phyloP scores from a whole-genome alignment of 2,329 filamentous ascomycete genomes.

The Exophiala xenobiotica region DNA sequence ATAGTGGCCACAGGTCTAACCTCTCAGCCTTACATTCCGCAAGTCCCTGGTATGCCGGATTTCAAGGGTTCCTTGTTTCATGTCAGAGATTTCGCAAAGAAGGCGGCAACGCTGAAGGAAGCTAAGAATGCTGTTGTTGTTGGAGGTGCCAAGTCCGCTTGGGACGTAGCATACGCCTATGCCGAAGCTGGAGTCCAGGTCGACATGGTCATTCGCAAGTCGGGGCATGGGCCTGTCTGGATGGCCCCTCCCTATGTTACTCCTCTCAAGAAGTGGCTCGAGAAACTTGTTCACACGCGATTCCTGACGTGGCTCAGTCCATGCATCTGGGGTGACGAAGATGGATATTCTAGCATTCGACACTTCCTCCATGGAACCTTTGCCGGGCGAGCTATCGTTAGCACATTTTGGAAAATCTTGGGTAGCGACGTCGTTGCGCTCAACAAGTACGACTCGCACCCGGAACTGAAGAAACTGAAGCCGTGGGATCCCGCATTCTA shows the following conservation, averaged over 20 bases:
- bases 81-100: slow-evolving; percentile 51
- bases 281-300: slow-evolving; percentile 66
- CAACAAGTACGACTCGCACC: slow-evolving; percentile 47
- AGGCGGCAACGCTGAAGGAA: slow-evolving; percentile 37
- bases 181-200: slow-evolving; percentile 55
- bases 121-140: slow-evolving; percentile 53
- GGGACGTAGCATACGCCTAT: slow-evolving; percentile 61
- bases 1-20: slow-evolving; percentile 63
- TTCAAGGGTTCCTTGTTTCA: slow-evolving; percentile 61
- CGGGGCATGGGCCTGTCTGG: slow-evolving; percentile 60
- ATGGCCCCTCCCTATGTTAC: slow-evolving; percentile 63
- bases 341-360: slow-evolving; percentile 42
- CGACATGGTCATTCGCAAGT: slow-evolving; percentile 58
- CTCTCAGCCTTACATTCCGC: slow-evolving; percentile 57
- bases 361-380: slow-evolving; percentile 53
- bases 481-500: slow-evolving; percentile 50
- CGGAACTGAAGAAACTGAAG: slow-evolving; percentile 47
- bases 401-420: slow-evolving; percentile 55
- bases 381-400: slow-evolving; percentile 50
- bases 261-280: slow-evolving; percentile 65
- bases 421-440: slow-evolving; percentile 49
- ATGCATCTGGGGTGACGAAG: slow-evolving; percentile 66
- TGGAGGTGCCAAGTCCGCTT: slow-evolving; percentile 62
- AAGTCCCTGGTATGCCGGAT: slow-evolving; percentile 48
- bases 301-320: slow-evolving; percentile 73